Evolutionary conservation across 164 flowering plant genomes (phyloP), one percentile per base, ranked within the genome.

Genomic region (Chimonanthus praecox): DNA sequence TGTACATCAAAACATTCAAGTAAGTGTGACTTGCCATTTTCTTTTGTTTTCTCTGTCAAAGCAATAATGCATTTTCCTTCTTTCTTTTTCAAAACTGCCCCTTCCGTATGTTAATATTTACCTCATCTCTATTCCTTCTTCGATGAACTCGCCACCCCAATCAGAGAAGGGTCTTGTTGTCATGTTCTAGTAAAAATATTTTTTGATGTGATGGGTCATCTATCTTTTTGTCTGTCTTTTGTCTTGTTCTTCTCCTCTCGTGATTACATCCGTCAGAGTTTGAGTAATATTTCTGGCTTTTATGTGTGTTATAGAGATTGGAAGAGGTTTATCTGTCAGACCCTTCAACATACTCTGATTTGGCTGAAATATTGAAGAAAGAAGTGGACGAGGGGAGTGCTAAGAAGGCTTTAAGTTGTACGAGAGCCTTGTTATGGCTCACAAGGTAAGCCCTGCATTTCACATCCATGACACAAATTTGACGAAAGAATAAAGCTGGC

Each of bases 341-440:
- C 65, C 93, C 97, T 69, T 74, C 83, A 10, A 3, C 51, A 44
- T 87, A 85, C 68, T 81, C 86, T 47, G 86, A 86, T 76, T 60
- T 89, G 85, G 83, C 80, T 33, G 95, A 90, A 82, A 87, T 91
- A 0, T 70, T 93, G 78, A 91, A 86, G 84, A 88, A 84, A 78
- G 98, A 93, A 70, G 75, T 49, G 2, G 75, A n/a, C 45, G 91
- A 93, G 78, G 94, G 90, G 67, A 85, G 21, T 69, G 85, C 94
- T 46, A 93, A 81, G 78, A 82, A 80, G 67, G 72, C 75, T 7
- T 49, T 71, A 51, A 88, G 97, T 77, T 91, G 91, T 54, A 80
- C 88, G 43, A 84, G 79, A 79, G 88, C 98, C 73, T 73, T 91
- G 74, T 81, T 93, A 66, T 91, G 98, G 98, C 97, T 93, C 15